Evolutionary conservation across 1,284 basidiomycete genomes (phyloP).

Genomic region (Wallemia mellicola): DNA sequence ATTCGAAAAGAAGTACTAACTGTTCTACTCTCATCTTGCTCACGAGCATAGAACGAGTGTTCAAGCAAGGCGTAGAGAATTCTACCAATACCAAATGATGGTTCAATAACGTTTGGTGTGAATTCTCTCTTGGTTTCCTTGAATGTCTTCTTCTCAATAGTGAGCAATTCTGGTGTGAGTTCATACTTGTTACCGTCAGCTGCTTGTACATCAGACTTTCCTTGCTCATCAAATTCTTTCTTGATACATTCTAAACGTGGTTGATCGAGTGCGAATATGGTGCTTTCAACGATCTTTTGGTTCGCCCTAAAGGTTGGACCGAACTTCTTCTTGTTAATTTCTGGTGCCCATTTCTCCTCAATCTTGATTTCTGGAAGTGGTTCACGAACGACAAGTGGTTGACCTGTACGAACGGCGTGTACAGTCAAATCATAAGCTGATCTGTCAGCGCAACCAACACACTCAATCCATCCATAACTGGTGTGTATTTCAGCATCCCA

Average conservation of each 20-base stretch:
- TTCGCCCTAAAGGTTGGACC: conserved; percentile 78
- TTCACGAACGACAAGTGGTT: conserved; percentile 50
- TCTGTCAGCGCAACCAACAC: conserved; percentile 95
- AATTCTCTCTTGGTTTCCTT: conserved; percentile 79
- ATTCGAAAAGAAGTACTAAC: conserved; percentile 5
- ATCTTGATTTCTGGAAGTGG: conserved; percentile 50
- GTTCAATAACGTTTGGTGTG: conserved; percentile 93
- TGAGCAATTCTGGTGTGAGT: conserved; percentile 42
- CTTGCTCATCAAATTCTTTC: conserved; percentile 34
- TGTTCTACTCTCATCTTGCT: conserved; percentile 51
- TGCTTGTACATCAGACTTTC: conserved; percentile 15
- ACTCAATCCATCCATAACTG: conserved; percentile 90
- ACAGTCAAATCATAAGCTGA: conserved; percentile 70
- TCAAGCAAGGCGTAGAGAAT: conserved; percentile 84
- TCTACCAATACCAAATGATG: conserved; percentile 89
- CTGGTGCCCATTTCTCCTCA: conserved; percentile 39
- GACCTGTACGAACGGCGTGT: conserved; percentile 26
- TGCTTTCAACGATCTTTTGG: conserved; percentile 36
- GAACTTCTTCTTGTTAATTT: conserved; percentile 62
- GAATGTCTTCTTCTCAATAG: conserved; percentile 55
- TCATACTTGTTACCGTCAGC: conserved; percentile 35
- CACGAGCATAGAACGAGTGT: conserved; percentile 85
- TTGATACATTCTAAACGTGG: conserved; percentile 35
- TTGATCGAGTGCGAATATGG: conserved; percentile 38
- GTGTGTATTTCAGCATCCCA: conserved; percentile 98